Evolutionary conservation across 495 filamentous ascomycete genomes (phyloP).

Genomic region (Hyaloscypha variabilis): DNA sequence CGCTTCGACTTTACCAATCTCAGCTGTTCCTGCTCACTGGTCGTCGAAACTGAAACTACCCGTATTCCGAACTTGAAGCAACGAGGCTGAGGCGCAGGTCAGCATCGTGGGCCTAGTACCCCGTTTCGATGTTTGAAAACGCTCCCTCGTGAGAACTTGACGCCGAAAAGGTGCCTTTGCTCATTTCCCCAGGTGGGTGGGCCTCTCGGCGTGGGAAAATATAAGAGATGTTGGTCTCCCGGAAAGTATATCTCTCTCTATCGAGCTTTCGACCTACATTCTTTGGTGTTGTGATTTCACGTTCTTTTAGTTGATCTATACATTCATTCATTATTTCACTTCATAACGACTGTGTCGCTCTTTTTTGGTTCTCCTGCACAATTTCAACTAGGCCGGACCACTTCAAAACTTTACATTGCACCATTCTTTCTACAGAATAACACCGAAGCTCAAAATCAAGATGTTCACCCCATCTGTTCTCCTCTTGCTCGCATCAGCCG

Average conservation of each 20-base stretch:
- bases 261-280: conserved; percentile 33
- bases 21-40: conserved; percentile 2
- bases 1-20: conserved; percentile 13
- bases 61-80: conserved; percentile 24
- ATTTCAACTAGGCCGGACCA: conserved; percentile 23
- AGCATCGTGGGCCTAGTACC: conserved; percentile 11
- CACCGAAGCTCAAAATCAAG: conserved; percentile 10
- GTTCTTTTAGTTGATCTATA: conserved; percentile 24
- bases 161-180: conserved; percentile 13
- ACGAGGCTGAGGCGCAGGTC: conserved; percentile 24
- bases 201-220: conserved; percentile 10
- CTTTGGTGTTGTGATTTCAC: conserved; percentile 25
- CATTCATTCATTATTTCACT: conserved; percentile 22
- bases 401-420: conserved; percentile 16
- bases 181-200: conserved; percentile 21
- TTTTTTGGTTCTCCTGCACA: conserved; percentile 16
- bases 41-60: conserved; percentile 30
- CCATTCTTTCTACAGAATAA: conserved; percentile 14
- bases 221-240: conserved; percentile 19
- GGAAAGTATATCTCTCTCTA: conserved; percentile 12
- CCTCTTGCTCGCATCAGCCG: conserved; percentile 29
- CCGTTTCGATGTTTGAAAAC: conserved; percentile 25
- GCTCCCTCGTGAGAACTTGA: conserved; percentile 10
- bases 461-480: conserved; percentile 29
- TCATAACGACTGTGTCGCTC: not conserved